These are phyloP conservation scores for Rheum nobile DNA, from an alignment of 148 eudicot species.

Conservation along the genomic window DNA sequence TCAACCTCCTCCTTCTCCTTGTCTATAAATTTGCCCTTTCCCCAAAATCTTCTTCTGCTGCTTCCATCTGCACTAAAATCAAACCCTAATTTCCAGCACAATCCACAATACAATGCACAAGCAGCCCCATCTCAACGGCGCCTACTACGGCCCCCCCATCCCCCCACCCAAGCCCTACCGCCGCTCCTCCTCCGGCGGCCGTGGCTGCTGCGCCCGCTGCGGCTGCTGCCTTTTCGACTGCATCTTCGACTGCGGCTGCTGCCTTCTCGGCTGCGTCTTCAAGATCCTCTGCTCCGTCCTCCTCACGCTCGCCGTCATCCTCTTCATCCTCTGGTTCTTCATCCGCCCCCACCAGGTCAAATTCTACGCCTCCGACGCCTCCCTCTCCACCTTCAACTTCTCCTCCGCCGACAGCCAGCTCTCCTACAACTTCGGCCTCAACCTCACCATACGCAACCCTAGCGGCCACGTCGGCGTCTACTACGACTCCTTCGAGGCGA, in stretches of 20 bases:
- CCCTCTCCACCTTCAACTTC: constrained; percentile 7
- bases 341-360: constrained; percentile 11
- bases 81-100: background rate
- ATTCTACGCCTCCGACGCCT: constrained; percentile 10
- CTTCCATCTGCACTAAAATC: background rate
- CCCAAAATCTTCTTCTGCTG: background rate
- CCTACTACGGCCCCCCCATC: constrained; percentile 18
- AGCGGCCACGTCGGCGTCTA: constrained; percentile 53
- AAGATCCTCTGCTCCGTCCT: constrained; percentile 22
- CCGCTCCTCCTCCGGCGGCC: constrained; percentile 12
- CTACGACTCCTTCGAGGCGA: constrained; percentile 44
- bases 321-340: constrained; percentile 15
- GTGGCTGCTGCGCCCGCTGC: constrained; percentile 13
- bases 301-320: constrained; percentile 11
- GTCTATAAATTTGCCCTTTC: background rate
- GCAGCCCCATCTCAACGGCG: constrained; percentile 17
- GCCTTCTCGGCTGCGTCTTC: constrained; percentile 22
- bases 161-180: constrained; percentile 13
- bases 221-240: constrained; percentile 18
- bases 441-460: constrained; percentile 58
- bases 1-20: background rate
- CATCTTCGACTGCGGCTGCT: constrained; percentile 14
- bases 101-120: constrained; percentile 5
- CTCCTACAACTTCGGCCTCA: constrained; percentile 50
- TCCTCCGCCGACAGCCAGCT: constrained; percentile 29